Percentiles rank a stretch among this genome's conserved stretches.
phyloP scores from a whole-genome alignment of 108 stramenopile genomes.

The Skeletonema costatum region DNA sequence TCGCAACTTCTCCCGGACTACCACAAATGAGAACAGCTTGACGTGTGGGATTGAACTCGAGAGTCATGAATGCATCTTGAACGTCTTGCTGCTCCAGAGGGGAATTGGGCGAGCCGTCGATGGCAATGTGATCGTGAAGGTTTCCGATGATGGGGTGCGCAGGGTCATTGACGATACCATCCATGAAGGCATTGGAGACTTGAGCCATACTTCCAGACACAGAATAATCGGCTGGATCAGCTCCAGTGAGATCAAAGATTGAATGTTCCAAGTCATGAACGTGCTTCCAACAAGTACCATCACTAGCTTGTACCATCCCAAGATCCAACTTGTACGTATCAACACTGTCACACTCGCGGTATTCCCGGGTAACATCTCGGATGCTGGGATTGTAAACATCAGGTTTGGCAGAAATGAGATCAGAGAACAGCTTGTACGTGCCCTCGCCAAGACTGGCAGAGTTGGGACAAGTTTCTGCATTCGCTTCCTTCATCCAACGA shows the following conservation, averaged over 20 bases:
- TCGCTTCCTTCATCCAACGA: constrained; percentile 18
- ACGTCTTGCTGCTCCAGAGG: constrained; percentile 6
- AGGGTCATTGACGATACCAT: background rate
- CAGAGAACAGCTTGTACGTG: constrained; percentile 17
- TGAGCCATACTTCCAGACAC: background rate
- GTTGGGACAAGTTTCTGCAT: constrained; percentile 7
- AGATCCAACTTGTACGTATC: constrained; percentile 13
- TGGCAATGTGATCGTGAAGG: constrained; percentile 2
- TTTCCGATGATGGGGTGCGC: background rate
- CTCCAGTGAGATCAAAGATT: constrained; percentile 37
- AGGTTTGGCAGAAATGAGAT: constrained; percentile 27
- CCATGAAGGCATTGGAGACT: constrained; percentile 7
- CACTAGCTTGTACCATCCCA: constrained; percentile 17
- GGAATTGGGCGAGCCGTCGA: background rate
- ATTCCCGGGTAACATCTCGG: constrained; percentile 25
- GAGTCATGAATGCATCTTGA: constrained; percentile 16
- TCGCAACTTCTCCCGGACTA: constrained; percentile 50
- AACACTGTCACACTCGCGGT: constrained; percentile 1
- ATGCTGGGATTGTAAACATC: constrained; percentile 26
- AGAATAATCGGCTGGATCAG: constrained; percentile 9
- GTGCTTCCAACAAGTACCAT: constrained; percentile 39
- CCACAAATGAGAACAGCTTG: constrained; percentile 47
- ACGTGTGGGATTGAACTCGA: background rate
- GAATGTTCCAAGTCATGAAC: constrained; percentile 25
- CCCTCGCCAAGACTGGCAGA: constrained; percentile 6